Evolutionary conservation across 2,329 filamentous ascomycete species (phyloP).

Genomic region (Colletotrichum trifolii): DNA sequence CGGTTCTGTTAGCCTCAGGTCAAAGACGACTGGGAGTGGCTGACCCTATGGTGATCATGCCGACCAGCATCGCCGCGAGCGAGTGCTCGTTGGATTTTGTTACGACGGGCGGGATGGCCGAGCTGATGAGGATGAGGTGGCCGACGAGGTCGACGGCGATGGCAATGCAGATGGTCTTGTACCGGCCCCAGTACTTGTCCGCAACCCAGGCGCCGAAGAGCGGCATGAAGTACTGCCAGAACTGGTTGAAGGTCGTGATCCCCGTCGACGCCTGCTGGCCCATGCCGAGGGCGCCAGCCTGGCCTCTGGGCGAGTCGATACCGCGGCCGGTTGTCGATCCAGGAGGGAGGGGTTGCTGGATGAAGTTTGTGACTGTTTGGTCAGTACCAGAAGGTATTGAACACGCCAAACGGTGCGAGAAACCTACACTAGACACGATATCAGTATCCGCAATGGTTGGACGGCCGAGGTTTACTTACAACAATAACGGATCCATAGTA

Average conservation of each 20-base stretch:
- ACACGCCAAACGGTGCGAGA: no score
- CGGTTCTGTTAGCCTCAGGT: no score
- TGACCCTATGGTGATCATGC: slow-evolving; percentile 55
- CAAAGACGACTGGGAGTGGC: no score
- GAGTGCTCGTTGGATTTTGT: slow-evolving; percentile 61
- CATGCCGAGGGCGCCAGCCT: slow-evolving; percentile 67
- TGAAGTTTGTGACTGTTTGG: slow-evolving; percentile 66
- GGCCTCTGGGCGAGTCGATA: slow-evolving; percentile 43
- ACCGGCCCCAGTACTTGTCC: slow-evolving; percentile 73
- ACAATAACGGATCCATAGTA: slow-evolving; percentile 76
- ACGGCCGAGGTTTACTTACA: slow-evolving; percentile 59
- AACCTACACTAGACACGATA: slow-evolving; percentile 22
- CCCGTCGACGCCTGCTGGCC: slow-evolving; percentile 63
- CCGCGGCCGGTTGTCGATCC: slow-evolving; percentile 66
- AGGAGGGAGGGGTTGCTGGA: slow-evolving; percentile 66
- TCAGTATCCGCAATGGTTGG: background rate
- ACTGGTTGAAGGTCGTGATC: slow-evolving; percentile 61
- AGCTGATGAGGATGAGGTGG: slow-evolving; percentile 73
- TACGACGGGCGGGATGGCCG: slow-evolving; percentile 73
- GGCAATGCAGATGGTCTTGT: slow-evolving; percentile 73
- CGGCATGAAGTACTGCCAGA: slow-evolving; percentile 71
- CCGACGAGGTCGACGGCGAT: slow-evolving; percentile 72
- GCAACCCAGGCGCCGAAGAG: slow-evolving; percentile 63
- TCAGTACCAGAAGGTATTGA: background rate
- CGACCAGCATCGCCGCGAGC: slow-evolving; percentile 72